Conservation (phyloP, 768 basidiomycete genomes). For the Cubamyces lactineus region DNA sequence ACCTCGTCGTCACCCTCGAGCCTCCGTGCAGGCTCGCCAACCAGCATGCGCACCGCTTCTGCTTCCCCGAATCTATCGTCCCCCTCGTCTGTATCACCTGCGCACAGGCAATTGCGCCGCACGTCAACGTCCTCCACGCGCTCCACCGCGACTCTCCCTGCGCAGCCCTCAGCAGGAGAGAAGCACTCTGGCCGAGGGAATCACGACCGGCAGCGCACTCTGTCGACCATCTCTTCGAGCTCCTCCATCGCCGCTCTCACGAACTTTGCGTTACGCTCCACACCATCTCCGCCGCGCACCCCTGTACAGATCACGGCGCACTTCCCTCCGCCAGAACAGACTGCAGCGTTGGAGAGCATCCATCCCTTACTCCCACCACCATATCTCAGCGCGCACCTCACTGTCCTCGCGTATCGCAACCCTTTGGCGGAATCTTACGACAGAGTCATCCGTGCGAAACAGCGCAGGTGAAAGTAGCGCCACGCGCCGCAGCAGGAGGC, state of each 20-base stretch:
- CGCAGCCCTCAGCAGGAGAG: slow-evolving; percentile 34
- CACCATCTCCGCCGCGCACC: slow-evolving; percentile 36
- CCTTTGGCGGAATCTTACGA: slow-evolving; percentile 75
- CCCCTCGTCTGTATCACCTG: slow-evolving; percentile 34
- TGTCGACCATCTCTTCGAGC: slow-evolving; percentile 33
- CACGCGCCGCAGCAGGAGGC: slow-evolving; percentile 1
- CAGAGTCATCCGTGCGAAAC: slow-evolving; percentile 62
- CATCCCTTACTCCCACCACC: slow-evolving; percentile 76
- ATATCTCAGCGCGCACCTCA: slow-evolving; percentile 71
- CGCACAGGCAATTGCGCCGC: slow-evolving; percentile 42
- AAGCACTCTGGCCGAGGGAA: slow-evolving; percentile 26
- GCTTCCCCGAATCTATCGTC: slow-evolving; percentile 32
- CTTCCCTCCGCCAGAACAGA: slow-evolving; percentile 66
- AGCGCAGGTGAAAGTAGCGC: slow-evolving; percentile 27
- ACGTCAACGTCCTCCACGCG: slow-evolving; percentile 61
- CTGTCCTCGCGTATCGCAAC: slow-evolving; percentile 63
- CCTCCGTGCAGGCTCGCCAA: slow-evolving; percentile 37
- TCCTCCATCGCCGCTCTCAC: slow-evolving; percentile 35
- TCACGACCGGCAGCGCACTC: slow-evolving; percentile 37
- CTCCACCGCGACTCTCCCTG: slow-evolving; percentile 63
- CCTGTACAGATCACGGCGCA: slow-evolving; percentile 52
- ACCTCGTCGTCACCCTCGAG: slow-evolving; percentile 38
- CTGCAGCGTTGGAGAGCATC: slow-evolving; percentile 57
- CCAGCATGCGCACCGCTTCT: slow-evolving; percentile 42
- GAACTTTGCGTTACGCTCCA: slow-evolving; percentile 29